These are phyloP conservation scores for Neonothopanus nambi DNA, from an alignment of 1,284 basidiomycete species.

Conservation along the genomic window DNA sequence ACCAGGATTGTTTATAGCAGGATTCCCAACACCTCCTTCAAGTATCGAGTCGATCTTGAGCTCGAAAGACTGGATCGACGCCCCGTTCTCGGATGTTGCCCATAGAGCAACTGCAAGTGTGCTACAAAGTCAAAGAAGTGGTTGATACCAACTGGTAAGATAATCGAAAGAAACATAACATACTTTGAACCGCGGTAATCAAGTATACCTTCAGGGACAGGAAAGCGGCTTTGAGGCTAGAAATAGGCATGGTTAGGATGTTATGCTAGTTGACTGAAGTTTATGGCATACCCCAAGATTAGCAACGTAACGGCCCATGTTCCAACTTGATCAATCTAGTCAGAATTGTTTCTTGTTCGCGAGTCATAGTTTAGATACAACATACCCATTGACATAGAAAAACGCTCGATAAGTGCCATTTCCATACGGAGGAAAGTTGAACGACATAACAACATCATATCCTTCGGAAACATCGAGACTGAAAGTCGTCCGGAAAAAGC, in stretches of 20 bases:
- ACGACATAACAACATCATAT: conserved; percentile 49
- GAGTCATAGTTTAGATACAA: too few species aligned
- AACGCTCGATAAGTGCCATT: conserved; percentile 51
- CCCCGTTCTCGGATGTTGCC: conserved; percentile 37
- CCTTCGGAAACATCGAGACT: conserved; percentile 43
- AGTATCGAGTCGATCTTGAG: conserved; percentile 47
- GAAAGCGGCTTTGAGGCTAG: conserved; percentile 57
- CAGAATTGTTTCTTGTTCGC: too few species aligned
- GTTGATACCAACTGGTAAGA: background rate
- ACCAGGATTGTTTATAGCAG: conserved; percentile 45
- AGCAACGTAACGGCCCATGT: conserved; percentile 57
- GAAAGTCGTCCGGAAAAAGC: conserved; percentile 62
- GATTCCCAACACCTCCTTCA: conserved; percentile 49
- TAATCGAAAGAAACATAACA: conserved; percentile 19
- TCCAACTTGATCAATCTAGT: conserved; percentile 35
- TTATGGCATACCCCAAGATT: conserved; percentile 45
- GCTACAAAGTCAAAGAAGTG: conserved; percentile 31
- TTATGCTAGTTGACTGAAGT: background rate
- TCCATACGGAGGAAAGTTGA: conserved; percentile 45
- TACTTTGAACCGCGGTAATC: conserved; percentile 55
- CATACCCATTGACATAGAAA: conserved; percentile 55
- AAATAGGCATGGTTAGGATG: conserved; percentile 26
- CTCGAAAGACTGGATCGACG: conserved; percentile 32
- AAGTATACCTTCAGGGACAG: conserved; percentile 48
- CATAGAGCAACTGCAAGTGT: conserved; percentile 57